Percentiles rank a stretch among this genome's conserved stretches.
Conservation (phyloP, 345 rosid species). For the Stellera chamaejasme region DNA sequence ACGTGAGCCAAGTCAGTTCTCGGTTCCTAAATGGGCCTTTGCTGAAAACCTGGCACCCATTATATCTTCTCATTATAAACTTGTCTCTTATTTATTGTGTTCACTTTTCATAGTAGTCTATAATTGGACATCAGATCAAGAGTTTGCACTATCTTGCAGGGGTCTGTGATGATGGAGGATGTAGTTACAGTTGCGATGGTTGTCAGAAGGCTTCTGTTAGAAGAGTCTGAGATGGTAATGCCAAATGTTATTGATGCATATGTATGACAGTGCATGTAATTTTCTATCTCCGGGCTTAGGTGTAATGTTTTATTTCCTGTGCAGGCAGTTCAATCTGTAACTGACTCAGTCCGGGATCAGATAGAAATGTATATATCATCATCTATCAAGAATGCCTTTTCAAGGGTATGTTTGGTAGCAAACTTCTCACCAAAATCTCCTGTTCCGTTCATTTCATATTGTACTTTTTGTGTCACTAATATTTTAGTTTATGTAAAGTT, state of each 20-base stretch:
- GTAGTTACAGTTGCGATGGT: conserved; percentile 77
- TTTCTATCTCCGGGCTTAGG: conserved; percentile 6
- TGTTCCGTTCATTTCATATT: too few relatives aligned
- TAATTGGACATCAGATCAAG: too few relatives aligned
- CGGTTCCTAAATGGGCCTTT: too few relatives aligned
- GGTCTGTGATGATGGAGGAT: conserved; percentile 58
- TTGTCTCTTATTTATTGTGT: too few relatives aligned
- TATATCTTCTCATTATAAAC: too few relatives aligned
- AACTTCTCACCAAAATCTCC: too few relatives aligned
- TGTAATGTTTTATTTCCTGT: conserved; percentile 19
- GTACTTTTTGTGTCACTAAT: too few relatives aligned
- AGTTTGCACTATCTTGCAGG: conserved; percentile 32
- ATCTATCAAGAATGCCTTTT: conserved; percentile 71
- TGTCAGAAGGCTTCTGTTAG: conserved; percentile 78
- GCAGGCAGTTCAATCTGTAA: conserved; percentile 58
- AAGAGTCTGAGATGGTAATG: conserved; percentile 78
- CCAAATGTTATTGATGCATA: not conserved
- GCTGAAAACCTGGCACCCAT: too few relatives aligned
- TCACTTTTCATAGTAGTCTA: too few relatives aligned
- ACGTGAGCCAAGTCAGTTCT: too few relatives aligned
- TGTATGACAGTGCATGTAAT: too few relatives aligned
- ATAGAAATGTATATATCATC: conserved; percentile 75
- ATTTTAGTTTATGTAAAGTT: too few relatives aligned
- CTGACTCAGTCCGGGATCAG: conserved; percentile 67
- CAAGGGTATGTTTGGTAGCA: conserved; percentile 49